Evolutionary conservation across 140 eudicot genomes (phyloP).

Genomic region (Anethum foeniculum): DNA sequence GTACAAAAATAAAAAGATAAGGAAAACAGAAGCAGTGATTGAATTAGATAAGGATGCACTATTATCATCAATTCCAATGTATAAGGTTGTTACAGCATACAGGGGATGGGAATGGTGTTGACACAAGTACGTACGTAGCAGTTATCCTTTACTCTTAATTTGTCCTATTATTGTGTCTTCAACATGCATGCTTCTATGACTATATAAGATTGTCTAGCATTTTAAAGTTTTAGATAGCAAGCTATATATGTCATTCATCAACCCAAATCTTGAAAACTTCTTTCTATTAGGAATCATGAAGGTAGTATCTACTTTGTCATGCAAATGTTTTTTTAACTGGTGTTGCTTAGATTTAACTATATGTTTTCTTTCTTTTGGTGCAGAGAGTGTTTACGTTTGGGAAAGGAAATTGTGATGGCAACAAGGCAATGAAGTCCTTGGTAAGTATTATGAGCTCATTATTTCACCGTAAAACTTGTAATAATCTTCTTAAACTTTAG

Average conservation of each 20-base stretch:
- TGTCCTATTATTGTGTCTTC: neutral
- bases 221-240: neutral
- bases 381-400: slow-evolving; percentile 93
- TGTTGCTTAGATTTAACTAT: neutral
- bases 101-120: neutral
- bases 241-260: neutral
- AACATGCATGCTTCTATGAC: neutral
- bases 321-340: neutral
- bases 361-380: slow-evolving; percentile 3
- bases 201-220: neutral
- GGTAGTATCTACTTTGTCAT: neutral
- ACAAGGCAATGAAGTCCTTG: slow-evolving; percentile 96
- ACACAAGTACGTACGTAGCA: neutral
- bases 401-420: slow-evolving; percentile 93
- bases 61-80: neutral
- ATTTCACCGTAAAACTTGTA: neutral
- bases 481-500: neutral
- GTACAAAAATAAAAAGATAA: neutral
- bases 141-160: neutral
- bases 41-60: neutral
- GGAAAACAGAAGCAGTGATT: neutral
- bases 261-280: neutral
- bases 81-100: neutral
- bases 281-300: neutral
- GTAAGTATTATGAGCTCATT: slow-evolving; percentile 30